Percentiles rank a stretch among this genome's conserved stretches.
phyloP scores from a whole-genome alignment of 1,139 yeast species.

The Lodderomyces theae region DNA sequence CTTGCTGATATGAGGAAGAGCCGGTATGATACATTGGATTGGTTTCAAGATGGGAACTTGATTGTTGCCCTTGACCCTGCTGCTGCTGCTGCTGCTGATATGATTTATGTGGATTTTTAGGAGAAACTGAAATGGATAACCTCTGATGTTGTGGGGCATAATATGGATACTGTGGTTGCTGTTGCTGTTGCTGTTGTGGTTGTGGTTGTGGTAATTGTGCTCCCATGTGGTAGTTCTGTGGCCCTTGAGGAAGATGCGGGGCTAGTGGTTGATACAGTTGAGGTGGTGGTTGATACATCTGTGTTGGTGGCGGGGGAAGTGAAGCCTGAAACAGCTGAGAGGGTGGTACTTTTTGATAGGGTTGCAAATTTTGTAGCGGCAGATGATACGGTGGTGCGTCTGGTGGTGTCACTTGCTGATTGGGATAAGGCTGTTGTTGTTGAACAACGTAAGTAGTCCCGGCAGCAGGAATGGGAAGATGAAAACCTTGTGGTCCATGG shows the following conservation, averaged over 20 bases:
- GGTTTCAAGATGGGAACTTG: neutral
- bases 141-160: neutral
- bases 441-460: neutral
- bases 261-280: conserved; percentile 6
- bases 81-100: neutral
- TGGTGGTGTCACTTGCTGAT: conserved; percentile 6
- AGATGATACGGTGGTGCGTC: conserved; percentile 5
- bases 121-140: neutral
- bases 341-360: conserved; percentile 4
- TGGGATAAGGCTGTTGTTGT: neutral
- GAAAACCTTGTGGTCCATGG: neutral
- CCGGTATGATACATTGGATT: neutral
- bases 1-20: neutral
- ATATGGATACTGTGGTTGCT: conserved; percentile 5
- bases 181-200: conserved; percentile 4
- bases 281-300: conserved; percentile 6
- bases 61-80: neutral
- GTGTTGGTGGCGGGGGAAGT: too few species aligned
- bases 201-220: conserved; percentile 5
- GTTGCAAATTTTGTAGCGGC: conserved; percentile 10
- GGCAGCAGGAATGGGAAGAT: neutral
- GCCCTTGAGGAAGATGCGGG: conserved; percentile 6
- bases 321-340: conserved; percentile 6
- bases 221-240: neutral
- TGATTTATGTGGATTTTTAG: neutral